Evolutionary conservation across 257 asterid genomes (phyloP).

Genomic region (Verbascum thapsus): DNA sequence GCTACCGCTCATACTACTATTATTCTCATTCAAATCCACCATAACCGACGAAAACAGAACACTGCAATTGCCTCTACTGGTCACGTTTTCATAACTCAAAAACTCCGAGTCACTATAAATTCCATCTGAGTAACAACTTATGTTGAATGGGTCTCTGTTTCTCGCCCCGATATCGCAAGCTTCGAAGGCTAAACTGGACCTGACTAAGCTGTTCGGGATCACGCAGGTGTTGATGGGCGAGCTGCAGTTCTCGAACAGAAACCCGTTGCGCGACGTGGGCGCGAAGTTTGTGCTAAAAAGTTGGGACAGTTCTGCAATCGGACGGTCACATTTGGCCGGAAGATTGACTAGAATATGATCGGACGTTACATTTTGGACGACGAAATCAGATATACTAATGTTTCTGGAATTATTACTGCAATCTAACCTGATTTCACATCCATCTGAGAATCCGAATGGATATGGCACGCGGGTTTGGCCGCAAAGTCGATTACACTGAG

Average conservation of each 20-base stretch:
- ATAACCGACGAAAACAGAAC: slow-evolving; percentile 43
- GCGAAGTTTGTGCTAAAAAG: slow-evolving; percentile 35
- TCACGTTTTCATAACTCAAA: slow-evolving; percentile 32
- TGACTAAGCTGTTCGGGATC: slow-evolving; percentile 28
- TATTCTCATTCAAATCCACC: slow-evolving; percentile 24
- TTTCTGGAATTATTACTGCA: slow-evolving; percentile 25
- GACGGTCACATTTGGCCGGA: slow-evolving; percentile 48
- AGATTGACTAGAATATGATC: slow-evolving; percentile 38
- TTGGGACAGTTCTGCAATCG: slow-evolving; percentile 25
- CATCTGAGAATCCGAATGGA: slow-evolving; percentile 57
- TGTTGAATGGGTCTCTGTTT: not conserved
- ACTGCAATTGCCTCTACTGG: slow-evolving; percentile 29
- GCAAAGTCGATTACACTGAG: slow-evolving; percentile 35
- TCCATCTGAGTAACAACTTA: slow-evolving; percentile 40
- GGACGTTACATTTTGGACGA: slow-evolving; percentile 42
- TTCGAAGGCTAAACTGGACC: slow-evolving; percentile 10
- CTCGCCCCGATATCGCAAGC: slow-evolving; percentile 25
- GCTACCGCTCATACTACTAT: slow-evolving; percentile 13
- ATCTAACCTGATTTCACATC: slow-evolving; percentile 40
- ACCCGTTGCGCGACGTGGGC: slow-evolving; percentile 45
- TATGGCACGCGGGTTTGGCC: slow-evolving; percentile 29
- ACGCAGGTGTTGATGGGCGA: slow-evolving; percentile 33
- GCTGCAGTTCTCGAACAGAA: slow-evolving; percentile 44
- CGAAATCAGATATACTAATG: slow-evolving; percentile 36
- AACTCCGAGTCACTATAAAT: slow-evolving; percentile 12